These are phyloP conservation scores for Yarrowia osloensis DNA, from an alignment of 805 yeast genomes.

Conservation along the genomic window DNA sequence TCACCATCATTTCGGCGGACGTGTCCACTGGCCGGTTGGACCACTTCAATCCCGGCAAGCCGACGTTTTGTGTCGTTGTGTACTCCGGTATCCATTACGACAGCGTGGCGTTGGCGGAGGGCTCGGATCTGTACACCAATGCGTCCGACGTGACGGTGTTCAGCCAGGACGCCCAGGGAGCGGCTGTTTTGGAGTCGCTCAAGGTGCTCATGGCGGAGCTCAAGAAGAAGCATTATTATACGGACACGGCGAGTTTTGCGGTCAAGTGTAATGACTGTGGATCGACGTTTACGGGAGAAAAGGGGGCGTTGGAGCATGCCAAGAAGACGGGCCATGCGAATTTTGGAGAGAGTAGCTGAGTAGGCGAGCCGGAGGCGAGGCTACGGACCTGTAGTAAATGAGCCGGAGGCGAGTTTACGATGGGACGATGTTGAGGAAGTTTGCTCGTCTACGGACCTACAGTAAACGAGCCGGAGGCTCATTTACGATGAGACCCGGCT, in stretches of 20 bases:
- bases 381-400: no score
- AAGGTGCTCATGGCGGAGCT: constrained; percentile 48
- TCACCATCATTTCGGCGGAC: constrained; percentile 63
- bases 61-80: constrained; percentile 54
- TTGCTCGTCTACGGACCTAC: no score
- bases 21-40: constrained; percentile 62
- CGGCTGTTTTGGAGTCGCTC: constrained; percentile 46
- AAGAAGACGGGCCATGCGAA: constrained; percentile 57
- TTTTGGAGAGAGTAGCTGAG: constrained; percentile 53
- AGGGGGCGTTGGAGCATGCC: constrained; percentile 66
- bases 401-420: no score
- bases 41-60: constrained; percentile 51
- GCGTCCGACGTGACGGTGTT: constrained; percentile 48
- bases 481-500: no score
- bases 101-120: constrained; percentile 50
- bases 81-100: constrained; percentile 79
- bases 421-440: no score
- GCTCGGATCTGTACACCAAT: constrained; percentile 34
- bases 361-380: background rate
- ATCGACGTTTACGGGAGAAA: constrained; percentile 57
- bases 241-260: constrained; percentile 62
- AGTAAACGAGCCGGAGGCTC: no score
- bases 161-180: constrained; percentile 43
- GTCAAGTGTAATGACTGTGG: constrained; percentile 62
- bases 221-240: constrained; percentile 57